These are phyloP conservation scores for Debaryomyces subglobosus DNA, from an alignment of 1,139 yeast genomes.

Conservation along the genomic window DNA sequence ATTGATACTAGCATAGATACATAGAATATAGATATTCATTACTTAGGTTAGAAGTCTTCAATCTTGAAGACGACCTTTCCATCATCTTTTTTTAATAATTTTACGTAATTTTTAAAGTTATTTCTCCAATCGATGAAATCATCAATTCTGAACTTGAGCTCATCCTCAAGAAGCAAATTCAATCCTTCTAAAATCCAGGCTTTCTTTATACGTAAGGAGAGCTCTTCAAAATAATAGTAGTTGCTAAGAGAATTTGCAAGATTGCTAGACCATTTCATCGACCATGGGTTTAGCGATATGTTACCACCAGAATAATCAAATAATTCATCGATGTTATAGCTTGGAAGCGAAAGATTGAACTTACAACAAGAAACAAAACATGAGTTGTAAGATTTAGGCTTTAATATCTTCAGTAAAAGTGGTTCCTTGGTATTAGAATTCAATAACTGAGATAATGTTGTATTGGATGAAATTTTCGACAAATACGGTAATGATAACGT, in stretches of 20 bases:
- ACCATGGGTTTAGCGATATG: slow-evolving; percentile 29
- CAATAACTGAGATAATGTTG: slow-evolving; percentile 29
- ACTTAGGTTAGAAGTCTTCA: slow-evolving; percentile 35
- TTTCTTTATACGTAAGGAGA: slow-evolving; percentile 27
- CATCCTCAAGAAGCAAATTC: slow-evolving; percentile 27
- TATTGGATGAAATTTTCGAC: slow-evolving; percentile 21
- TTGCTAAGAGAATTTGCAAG: slow-evolving; percentile 34
- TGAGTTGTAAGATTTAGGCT: slow-evolving; percentile 39
- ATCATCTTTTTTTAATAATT: slow-evolving; percentile 32
- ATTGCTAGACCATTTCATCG: slow-evolving; percentile 34
- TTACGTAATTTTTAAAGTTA: slow-evolving; percentile 30
- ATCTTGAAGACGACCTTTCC: slow-evolving; percentile 39
- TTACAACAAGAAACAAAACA: slow-evolving; percentile 43
- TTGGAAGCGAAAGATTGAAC: slow-evolving; percentile 33
- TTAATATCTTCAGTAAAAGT: slow-evolving; percentile 38
- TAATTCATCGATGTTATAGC: slow-evolving; percentile 37
- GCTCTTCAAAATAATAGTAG: slow-evolving; percentile 43
- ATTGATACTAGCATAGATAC: background rate
- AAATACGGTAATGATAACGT: slow-evolving; percentile 36
- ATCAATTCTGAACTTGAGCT: slow-evolving; percentile 36
- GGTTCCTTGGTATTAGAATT: slow-evolving; percentile 35
- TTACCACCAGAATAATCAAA: slow-evolving; percentile 23
- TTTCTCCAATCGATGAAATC: slow-evolving; percentile 43
- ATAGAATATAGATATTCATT: background rate
- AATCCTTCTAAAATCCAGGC: slow-evolving; percentile 42